Base-by-base conservation (phyloP, 2,329 filamentous ascomycete genomes). In the Apiospora arundinis region DNA sequence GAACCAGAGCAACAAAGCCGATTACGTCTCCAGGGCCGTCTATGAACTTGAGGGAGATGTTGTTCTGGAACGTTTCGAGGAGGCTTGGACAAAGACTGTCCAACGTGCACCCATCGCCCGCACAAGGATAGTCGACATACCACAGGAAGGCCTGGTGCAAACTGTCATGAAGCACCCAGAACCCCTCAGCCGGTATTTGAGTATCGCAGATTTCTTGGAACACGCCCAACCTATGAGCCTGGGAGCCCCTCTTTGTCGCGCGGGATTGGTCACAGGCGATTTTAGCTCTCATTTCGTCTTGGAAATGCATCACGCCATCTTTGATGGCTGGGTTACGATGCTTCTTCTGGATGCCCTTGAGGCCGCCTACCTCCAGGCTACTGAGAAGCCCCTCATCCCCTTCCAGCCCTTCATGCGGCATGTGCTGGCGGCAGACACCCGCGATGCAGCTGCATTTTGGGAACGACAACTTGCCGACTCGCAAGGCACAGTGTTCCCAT, bases 261-360 rank as follows among this genome's bases (percentile, higher is more conserved):
- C 60, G 1, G 60, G 60, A 11, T 5, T 40, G 1, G 18, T 66
- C 8, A 40, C n/a, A 9, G 32, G 6, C 12, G 60, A n/a, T 23
- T 25, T 2, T 7, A 6, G 32, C 12, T 7, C 11, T 23, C 16
- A 66, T 23, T 42, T 66, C 60, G 14, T 66, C 37, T 12, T 66
- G 32, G 60, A 66, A 9, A 66, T 66, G 60, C 60, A 66, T 66
- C 60, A 66, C 60, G 60, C 60, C 18, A 66, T 66, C 18, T 66
- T 66, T 14, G 60, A 66, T 8, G 60, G 60, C 8, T 66, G 60
- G 60, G 8, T 12, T 37, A 66, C 32, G 1, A 42, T n/a, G 18
- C 67, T 68, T 18, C 42, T 66, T 18, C 60, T 66, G n/a, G 60
- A 66, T 42, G 60, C 60, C 5, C 60, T 66, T 21, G 32, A 66